Base-by-base conservation (phyloP, 164 flowering plant species). In the Amborella trichopoda region DNA sequence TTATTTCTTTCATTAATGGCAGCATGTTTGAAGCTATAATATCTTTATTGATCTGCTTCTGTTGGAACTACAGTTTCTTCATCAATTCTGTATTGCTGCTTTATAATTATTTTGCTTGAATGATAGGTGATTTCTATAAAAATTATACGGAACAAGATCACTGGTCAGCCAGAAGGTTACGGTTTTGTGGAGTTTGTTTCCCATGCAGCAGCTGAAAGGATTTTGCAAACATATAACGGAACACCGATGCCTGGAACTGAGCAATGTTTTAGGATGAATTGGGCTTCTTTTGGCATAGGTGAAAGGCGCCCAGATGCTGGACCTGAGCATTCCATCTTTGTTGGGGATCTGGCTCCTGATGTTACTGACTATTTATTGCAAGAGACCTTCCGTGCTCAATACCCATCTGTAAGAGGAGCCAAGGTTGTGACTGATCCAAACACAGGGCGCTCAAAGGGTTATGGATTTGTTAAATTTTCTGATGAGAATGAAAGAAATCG, bases 281-380 rank as follows among this genome's bases (percentile, higher is more conserved):
- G 99, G 99, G 99, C 99, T 33, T 87, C 99, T 50, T 82, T 81
- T 53, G 99, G 99, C 40, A 74, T 71, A 45, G 99, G 99, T 26
- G 96, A 91, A 55, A 69, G 75, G 47, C 81, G 96, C 4, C 66
- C 71, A 46, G 96, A 84, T 62, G 80, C 76, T 0, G 95, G 90
- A 3, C 99, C 95, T 6, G 96, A 91, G 65, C 96, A 84, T 58
- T 91, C 99, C 12, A 91, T 91, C 47, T 91, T 91, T 69, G 99
- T 91, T 4, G 99, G 99, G 41, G 99, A 91, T 68, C 72, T 87
- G 52, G 88, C 96, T 14, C 99, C 99, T 17, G 99, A 91, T 66
- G 99, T 91, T 23, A 81, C 99, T 0, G 99, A 91, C 68, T 87
- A 81, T 61, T 57, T 84, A 46, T 68, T 91, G 74, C 99, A 91